Evolutionary conservation across 495 filamentous ascomycete species (phyloP), one percentile per base, ranked within the genome.

Genomic region (Clavariopsis aquatica): DNA sequence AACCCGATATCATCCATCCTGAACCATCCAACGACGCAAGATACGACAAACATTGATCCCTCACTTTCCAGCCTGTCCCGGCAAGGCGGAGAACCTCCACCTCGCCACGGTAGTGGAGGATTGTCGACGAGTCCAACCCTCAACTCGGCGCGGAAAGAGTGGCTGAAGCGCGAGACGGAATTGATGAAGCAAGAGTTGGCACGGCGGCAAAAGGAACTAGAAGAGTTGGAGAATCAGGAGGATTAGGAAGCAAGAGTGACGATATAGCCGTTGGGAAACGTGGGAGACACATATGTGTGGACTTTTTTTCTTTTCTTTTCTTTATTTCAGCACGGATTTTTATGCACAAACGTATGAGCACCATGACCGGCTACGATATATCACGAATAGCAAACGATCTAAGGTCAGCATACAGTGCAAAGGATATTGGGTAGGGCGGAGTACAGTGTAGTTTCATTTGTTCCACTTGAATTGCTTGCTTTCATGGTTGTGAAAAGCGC

Each of bases 171-270:
- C 2, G 91, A 96, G 75, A 84, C 87, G 0, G 88, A 93, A 71
- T 78, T 80, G 59, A 93, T 95, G 83, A 82, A 89, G 29, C 85
- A 89, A 69, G 78, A 87, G 71, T 76, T 96, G 36, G 81, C 83
- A 20, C 85, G 84, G 23, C 93, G 91, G 72, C 90, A 96, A 74
- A 82, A 86, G 54, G 91, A 95, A 60, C 74, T 95, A 60, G 88
- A 88, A 26, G 88, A 88, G 68, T 20, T 75, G 56, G 71, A 69
- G 15, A 23, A 7, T 7, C 19, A 5, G 43, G 43, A 47, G 7
- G 43, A 17, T 6, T 47, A 23, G 19, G 7, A 47, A n/a, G 43
- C 5, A 17, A 17, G 43, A 19, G 20, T 7, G 19, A 57, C 7
- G 15, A 47, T 47, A 47, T 47, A 12, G n/a, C n/a, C n/a, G n/a